Base-by-base conservation (phyloP, 805 yeast genomes). In the Yarrowia porcina region DNA sequence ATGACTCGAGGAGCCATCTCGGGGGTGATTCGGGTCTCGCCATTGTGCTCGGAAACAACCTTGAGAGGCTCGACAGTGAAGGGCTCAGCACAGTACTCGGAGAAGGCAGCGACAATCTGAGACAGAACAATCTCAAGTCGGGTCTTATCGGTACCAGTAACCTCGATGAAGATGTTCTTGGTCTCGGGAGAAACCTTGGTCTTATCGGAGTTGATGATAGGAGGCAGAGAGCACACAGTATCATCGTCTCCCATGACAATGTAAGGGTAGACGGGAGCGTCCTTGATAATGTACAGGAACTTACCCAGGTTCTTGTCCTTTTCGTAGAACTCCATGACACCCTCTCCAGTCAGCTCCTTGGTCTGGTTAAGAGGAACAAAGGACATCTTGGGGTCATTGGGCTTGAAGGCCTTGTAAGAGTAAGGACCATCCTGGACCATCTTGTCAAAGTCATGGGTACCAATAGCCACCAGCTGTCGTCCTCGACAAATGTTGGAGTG, bases 401-500 rank as follows among this genome's bases (percentile, higher is more conserved):
- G 97, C 62, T 84, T 79, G 67, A 88, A 78, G 44, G 94, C 97
- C 72, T 87, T 90, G 79, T 90, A 94, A 63, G 90, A 83, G 78
- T 94, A 90, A 65, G 96, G 96, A 27, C 89, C 88, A 39, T 82
- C 74, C 59, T 52, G 59, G 28, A 52, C 59, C 68, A 93, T 77
- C 52, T 88, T 83, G 74, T 90, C 96, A 66, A 87, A 80, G 76
- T 94, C 98, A 73, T 94, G 99, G 61, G 99, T 94, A 71, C 99
- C 99, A 82, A 93, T 91, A 57, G 99, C 98, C 63, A 94, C 99
- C 69, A 94, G 82, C 33, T 97, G 87, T 82, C 99, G 89, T 77
- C 93, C 89, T 80, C 99, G 93, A 77, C 99, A 93, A 72, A 94
- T 79, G 75, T 94, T 94, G 66, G 96, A 80, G 78, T 94, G 99